Evolutionary conservation across 2,329 filamentous ascomycete species (phyloP).

Genomic region (Neoascochyta sp.): DNA sequence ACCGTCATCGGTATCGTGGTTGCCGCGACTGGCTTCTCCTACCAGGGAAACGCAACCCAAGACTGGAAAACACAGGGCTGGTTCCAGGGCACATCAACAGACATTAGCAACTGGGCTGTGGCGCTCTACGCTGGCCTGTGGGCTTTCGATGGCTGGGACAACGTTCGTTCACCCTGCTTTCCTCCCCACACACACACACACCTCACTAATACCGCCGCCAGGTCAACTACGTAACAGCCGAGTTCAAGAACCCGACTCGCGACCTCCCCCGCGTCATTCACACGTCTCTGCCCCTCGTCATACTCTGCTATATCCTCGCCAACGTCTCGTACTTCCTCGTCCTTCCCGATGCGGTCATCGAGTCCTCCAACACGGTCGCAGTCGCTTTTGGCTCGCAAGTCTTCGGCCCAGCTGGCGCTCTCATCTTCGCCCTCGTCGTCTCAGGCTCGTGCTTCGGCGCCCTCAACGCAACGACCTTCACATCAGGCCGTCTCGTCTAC

Average conservation of each 20-base stretch:
- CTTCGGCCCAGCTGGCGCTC: constrained; percentile 76
- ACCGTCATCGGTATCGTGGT: constrained; percentile 87
- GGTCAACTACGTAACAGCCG: constrained; percentile 97
- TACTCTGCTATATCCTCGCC: constrained; percentile 82
- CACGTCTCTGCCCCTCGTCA: constrained; percentile 92
- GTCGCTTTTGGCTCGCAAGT: constrained; percentile 89
- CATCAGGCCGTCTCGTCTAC: constrained; percentile 86
- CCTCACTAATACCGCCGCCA: constrained; percentile 38
- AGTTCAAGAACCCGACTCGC: constrained; percentile 86
- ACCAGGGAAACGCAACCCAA: constrained; percentile 67
- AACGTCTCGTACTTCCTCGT: constrained; percentile 95
- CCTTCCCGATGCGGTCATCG: constrained; percentile 73
- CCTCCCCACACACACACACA: background rate
- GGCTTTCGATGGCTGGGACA: constrained; percentile 99
- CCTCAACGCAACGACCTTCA: constrained; percentile 91
- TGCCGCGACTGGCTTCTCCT: constrained; percentile 77
- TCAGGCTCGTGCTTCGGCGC: constrained; percentile 90
- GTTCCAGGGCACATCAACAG: constrained; percentile 81
- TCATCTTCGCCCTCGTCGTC: constrained; percentile 84
- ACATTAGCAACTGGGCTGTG: constrained; percentile 84
- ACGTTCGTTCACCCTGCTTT: constrained; percentile 57
- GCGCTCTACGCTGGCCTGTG: constrained; percentile 93
- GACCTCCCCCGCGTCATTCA: constrained; percentile 94
- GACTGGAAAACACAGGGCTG: constrained; percentile 86
- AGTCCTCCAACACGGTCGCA: constrained; percentile 89